Evolutionary conservation across 139 green algal species (phyloP).

Genomic region (Chlorella sp.): DNA sequence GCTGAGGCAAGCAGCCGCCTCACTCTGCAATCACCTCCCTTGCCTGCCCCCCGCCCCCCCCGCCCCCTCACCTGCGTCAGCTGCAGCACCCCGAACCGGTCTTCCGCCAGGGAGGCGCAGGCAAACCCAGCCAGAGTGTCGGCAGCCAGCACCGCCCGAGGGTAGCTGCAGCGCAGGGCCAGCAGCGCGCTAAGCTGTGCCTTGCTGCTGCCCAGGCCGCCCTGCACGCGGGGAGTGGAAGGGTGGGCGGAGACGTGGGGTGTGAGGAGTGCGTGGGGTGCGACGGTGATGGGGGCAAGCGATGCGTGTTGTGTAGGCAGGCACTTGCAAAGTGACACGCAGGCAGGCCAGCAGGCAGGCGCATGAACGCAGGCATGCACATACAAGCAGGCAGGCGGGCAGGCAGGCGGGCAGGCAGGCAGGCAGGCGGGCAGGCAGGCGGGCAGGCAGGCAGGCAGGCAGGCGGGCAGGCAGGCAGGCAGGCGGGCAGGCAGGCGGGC

Average conservation of each 20-base stretch:
- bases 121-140: conserved; percentile 30
- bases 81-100: conserved; percentile 51
- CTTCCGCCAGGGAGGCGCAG: conserved; percentile 25
- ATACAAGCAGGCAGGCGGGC: neutral
- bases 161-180: conserved; percentile 27
- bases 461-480: neutral
- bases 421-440: neutral
- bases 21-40: too few species aligned
- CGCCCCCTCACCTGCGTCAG: conserved; percentile 6
- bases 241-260: too few species aligned
- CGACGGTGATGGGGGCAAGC: neutral
- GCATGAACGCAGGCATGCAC: neutral
- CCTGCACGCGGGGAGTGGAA: neutral
- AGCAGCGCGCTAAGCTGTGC: conserved; percentile 12
- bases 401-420: too few species aligned
- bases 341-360: neutral
- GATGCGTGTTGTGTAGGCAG: neutral
- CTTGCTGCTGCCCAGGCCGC: neutral
- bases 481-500: neutral
- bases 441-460: neutral
- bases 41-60: neutral
- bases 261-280: neutral
- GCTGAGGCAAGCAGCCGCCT: too few species aligned
- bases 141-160: conserved; percentile 2
- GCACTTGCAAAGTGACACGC: neutral